phyloP scores from a whole-genome alignment of 179 eudicot species.

The Heliamphora pulchella region DNA sequence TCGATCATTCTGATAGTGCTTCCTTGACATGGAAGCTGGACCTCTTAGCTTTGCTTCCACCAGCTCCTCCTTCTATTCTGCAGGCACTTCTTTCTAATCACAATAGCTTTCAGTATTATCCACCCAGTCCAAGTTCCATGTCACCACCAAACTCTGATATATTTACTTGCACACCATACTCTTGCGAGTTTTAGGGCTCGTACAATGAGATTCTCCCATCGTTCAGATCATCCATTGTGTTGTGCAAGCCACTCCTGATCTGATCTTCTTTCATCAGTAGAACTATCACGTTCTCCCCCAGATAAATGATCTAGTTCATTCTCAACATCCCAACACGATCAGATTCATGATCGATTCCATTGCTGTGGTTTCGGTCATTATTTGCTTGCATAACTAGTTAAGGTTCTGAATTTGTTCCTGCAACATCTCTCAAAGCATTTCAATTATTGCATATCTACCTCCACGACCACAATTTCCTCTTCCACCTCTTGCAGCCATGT shows the following conservation, averaged over 20 bases:
- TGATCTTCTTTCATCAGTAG: not conserved
- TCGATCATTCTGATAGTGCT: too few relatives aligned
- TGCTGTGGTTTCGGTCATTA: not conserved
- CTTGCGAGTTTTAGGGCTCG: too few relatives aligned
- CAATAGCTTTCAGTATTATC: too few relatives aligned
- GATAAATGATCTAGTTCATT: not conserved
- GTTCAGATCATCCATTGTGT: not conserved
- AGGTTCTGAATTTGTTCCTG: conserved; percentile 6
- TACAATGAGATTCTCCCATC: too few relatives aligned
- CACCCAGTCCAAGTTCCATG: too few relatives aligned
- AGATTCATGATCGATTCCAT: not conserved
- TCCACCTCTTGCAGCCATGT: not conserved
- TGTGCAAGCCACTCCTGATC: not conserved
- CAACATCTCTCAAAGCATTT: not conserved
- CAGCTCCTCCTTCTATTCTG: too few relatives aligned
- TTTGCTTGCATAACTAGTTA: not conserved
- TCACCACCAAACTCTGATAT: too few relatives aligned
- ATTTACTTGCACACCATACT: too few relatives aligned
- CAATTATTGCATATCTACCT: not conserved
- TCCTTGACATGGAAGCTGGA: too few relatives aligned
- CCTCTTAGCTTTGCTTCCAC: too few relatives aligned
- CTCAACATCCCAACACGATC: not conserved
- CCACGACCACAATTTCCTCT: not conserved
- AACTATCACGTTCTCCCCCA: conserved; percentile 1
- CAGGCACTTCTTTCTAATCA: too few relatives aligned